phyloP scores from a whole-genome alignment of 129 eudicot genomes.

The Tagetes patula region DNA sequence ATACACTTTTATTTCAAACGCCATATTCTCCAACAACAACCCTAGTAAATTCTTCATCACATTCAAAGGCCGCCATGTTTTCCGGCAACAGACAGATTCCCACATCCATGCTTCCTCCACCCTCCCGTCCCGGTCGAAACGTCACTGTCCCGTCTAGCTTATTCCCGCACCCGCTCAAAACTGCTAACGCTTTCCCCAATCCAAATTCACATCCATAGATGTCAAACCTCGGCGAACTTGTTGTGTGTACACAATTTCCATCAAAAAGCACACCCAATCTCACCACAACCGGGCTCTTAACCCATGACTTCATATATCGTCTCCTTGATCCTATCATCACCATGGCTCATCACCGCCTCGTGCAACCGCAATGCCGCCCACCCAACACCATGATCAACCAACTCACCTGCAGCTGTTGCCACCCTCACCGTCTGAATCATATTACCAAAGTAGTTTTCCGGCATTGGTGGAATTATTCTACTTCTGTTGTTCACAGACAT shows the following conservation, averaged over 20 bases:
- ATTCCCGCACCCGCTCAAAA: slow-evolving; percentile 8
- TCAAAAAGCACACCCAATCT: not conserved
- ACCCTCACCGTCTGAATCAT: not conserved
- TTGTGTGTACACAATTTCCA: not conserved
- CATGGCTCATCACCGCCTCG: slow-evolving; percentile 1
- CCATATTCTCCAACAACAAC: not conserved
- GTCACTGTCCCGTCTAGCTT: slow-evolving; percentile 17
- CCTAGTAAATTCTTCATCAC: slow-evolving; percentile 36
- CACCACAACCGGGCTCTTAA: slow-evolving; percentile 13
- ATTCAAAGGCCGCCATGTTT: slow-evolving; percentile 36
- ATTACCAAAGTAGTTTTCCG: slow-evolving; percentile 44
- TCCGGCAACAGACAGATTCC: slow-evolving; percentile 40
- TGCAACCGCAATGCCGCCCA: slow-evolving; percentile 20
- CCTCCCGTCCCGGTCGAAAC: slow-evolving; percentile 25
- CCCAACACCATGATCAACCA: slow-evolving; percentile 23
- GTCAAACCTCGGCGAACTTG: slow-evolving; percentile 16
- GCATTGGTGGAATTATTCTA: slow-evolving; percentile 46
- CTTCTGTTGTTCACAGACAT: slow-evolving; percentile 29
- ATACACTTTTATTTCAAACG: no score
- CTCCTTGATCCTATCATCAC: slow-evolving; percentile 4
- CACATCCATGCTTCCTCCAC: slow-evolving; percentile 41
- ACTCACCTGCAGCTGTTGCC: not conserved
- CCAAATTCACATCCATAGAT: slow-evolving; percentile 22
- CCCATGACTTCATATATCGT: not conserved
- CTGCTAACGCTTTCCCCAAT: slow-evolving; percentile 21